phyloP scores from a whole-genome alignment of 2,329 filamentous ascomycete genomes.

The Calonectria pseudoreteaudii region DNA sequence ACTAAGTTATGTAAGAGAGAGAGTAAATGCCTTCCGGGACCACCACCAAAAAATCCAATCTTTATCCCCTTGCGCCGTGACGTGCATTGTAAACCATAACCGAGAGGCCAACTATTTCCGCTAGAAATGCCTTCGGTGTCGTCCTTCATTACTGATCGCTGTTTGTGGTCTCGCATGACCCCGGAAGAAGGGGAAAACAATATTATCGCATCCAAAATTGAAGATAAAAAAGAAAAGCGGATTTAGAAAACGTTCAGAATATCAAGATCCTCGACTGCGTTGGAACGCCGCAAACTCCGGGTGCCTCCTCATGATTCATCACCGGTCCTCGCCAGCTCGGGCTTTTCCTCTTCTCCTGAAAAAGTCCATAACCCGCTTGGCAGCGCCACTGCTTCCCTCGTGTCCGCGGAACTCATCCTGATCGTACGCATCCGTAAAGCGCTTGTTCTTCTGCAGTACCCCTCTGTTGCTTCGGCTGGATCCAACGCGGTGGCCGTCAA shows the following conservation, averaged over 20 bases:
- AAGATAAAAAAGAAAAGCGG: conserved; percentile 27
- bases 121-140: conserved; percentile 31
- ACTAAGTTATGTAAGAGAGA: conserved; percentile 42
- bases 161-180: conserved; percentile 37
- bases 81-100: conserved; percentile 28
- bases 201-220: conserved; percentile 44
- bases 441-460: conserved; percentile 85
- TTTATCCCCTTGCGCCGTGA: conserved; percentile 42
- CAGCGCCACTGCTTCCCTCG: conserved; percentile 86
- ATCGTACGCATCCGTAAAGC: conserved; percentile 91
- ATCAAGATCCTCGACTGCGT: conserved; percentile 37
- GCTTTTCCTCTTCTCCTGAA: conserved; percentile 89
- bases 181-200: conserved; percentile 38
- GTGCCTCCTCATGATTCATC: conserved; percentile 36
- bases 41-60: conserved; percentile 39
- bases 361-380: conserved; percentile 97
- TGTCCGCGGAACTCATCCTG: conserved; percentile 75
- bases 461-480: conserved; percentile 58
- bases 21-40: conserved; percentile 37
- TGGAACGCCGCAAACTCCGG: conserved; percentile 40
- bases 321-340: conserved; percentile 70
- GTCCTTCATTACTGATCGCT: conserved; percentile 44
- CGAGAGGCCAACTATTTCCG: conserved; percentile 8
- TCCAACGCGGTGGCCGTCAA: conserved; percentile 53
- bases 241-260: conserved; percentile 32